These are phyloP conservation scores for Tilletia indica DNA, from an alignment of 1,284 basidiomycete species.

Conservation along the genomic window DNA sequence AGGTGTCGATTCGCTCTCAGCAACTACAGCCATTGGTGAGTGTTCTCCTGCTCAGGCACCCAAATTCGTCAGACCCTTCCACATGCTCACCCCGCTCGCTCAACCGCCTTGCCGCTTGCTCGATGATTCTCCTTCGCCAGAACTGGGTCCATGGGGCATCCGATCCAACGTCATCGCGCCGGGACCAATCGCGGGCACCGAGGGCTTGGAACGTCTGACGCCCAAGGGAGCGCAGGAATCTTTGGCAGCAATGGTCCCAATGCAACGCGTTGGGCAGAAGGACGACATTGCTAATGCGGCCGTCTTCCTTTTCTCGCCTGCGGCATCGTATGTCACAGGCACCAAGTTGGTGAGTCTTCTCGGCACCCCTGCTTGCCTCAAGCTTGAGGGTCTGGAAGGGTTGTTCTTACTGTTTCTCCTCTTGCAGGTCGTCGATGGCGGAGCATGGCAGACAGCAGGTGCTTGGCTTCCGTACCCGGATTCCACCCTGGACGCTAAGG, in stretches of 20 bases:
- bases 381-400: too few species aligned
- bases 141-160: constrained; percentile 65
- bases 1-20: constrained; percentile 75
- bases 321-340: constrained; percentile 77
- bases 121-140: neutral
- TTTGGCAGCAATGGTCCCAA: constrained; percentile 38
- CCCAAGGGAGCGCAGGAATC: constrained; percentile 58
- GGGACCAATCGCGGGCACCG: constrained; percentile 78
- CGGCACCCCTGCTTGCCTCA: neutral
- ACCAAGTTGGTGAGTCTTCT: constrained; percentile 34
- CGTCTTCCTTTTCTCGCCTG: constrained; percentile 84
- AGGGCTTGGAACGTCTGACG: constrained; percentile 74
- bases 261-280: constrained; percentile 51
- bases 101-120: neutral
- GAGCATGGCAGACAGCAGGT: constrained; percentile 38
- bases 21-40: constrained; percentile 9
- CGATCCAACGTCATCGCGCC: constrained; percentile 89
- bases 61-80: too few species aligned
- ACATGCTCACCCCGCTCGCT: too few species aligned
- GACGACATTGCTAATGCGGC: constrained; percentile 76
- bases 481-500: constrained; percentile 39
- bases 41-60: neutral
- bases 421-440: constrained; percentile 12
- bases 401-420: neutral
- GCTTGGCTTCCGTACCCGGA: constrained; percentile 52